A percentile compares a stretch with the other conserved stretches of the same genome.
phyloP scores from a whole-genome alignment of 2,329 filamentous ascomycete species.

The Pyricularia sp. region DNA sequence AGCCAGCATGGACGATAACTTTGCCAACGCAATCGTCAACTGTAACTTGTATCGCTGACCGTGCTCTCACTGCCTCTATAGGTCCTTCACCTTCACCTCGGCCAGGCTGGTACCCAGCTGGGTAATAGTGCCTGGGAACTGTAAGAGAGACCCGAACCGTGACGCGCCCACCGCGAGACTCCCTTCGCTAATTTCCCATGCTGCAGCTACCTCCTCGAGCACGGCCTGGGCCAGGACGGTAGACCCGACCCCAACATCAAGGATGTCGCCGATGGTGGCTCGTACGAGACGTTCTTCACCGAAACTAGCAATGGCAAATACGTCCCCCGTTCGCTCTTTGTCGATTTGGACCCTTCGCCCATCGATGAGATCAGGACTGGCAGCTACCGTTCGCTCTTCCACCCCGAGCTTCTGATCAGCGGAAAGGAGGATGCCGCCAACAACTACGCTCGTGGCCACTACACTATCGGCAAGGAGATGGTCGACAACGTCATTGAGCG shows the following conservation, averaged over 20 bases:
- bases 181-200: slow-evolving; percentile 8
- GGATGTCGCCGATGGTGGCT: slow-evolving; percentile 74
- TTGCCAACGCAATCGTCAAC: neutral
- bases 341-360: slow-evolving; percentile 98
- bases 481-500: slow-evolving; percentile 61
- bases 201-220: slow-evolving; percentile 99
- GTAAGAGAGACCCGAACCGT: neutral
- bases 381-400: slow-evolving; percentile 92
- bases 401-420: slow-evolving; percentile 99
- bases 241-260: slow-evolving; percentile 72
- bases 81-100: slow-evolving; percentile 64
- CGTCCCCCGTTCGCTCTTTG: slow-evolving; percentile 97
- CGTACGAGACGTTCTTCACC: slow-evolving; percentile 99
- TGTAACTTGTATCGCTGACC: neutral
- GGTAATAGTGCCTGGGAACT: slow-evolving; percentile 50
- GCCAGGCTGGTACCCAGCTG: slow-evolving; percentile 99
- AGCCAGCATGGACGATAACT: neutral
- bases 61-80: slow-evolving; percentile 15
- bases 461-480: slow-evolving; percentile 71
- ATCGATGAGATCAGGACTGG: slow-evolving; percentile 98
- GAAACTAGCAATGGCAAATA: slow-evolving; percentile 99
- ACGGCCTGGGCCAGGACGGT: slow-evolving; percentile 87
- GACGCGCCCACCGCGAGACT: slow-evolving; percentile 29
- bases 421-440: slow-evolving; percentile 79
- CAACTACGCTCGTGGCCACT: slow-evolving; percentile 70